Evolutionary conservation across 2,329 filamentous ascomycete species (phyloP), one percentile per base, ranked within the genome.

Genomic region (Thielaviopsis ethacetica): DNA sequence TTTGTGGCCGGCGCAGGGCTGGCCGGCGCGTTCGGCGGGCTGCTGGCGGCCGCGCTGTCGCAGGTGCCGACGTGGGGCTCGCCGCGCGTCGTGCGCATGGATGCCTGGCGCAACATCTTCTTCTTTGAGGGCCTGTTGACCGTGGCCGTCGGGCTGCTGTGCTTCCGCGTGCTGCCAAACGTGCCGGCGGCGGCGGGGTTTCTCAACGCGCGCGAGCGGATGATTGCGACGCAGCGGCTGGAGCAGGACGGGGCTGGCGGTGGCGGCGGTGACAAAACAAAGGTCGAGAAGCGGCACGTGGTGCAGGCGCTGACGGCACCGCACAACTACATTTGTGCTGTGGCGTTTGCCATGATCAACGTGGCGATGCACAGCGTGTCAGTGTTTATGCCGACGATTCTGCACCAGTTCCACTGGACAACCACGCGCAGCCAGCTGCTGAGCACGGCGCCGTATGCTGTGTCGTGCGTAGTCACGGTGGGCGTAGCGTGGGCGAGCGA

Each of bases 121-220:
- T 81, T 83, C 68, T 82, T 83, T 61, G 80, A 83, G 65, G 80
- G 80, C 0, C 66, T 81, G 50, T 64, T 81, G 62, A 83, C 79
- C 10, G 67, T 76, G 22, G 60, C 77, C 50, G 64, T 77, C 13
- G 78, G 76, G 0, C 47, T 73, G 1, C 60, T 69, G 1, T 76
- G 78, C 0, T 77, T 78, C 0, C 70, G 77, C 56, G 68, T 78
- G 62, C 75, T 82, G 70, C 78, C 79, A 0, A 72, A 72, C 7
- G 72, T 67, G 12, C 79, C 79, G 0, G 66, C 68, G 7, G 70
- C 73, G 0, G 76, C 76, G 24, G 73, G 70, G 59, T 78, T 77
- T 63, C 67, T 83, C 53, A 78, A 68, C 26, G 71, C 74, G 27
- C 71, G 77, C n/a, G 74, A 83, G 68, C 72, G 73, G 38, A 71